Evolutionary conservation across 345 rosid genomes (phyloP), one percentile per base, ranked within the genome.

Genomic region (Cardamine resedifolia): DNA sequence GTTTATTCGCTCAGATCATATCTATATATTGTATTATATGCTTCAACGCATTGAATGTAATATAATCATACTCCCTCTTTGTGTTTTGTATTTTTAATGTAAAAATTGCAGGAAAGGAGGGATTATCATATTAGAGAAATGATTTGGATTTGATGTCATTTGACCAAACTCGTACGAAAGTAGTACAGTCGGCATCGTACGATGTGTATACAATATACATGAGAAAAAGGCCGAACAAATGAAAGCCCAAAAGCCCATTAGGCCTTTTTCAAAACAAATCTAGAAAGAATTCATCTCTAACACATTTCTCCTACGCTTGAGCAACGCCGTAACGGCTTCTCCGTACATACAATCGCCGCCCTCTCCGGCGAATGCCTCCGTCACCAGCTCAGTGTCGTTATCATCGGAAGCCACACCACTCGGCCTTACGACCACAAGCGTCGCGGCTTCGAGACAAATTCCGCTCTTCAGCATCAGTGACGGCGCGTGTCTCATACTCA

Each of bases 401-500:
- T 58, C 71, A 38, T 64, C 80, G 7, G 62, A 47, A 23, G 20
- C 34, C 7, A 53, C 71, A 15, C 71, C 53, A 18, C 34, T 77
- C 18, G 80, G 80, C n/a, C 80, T 48, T 5, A 77, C 80, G 41
- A 77, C 68, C 16, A 77, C 80, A 0, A 77, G 63, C 50, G 80
- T 77, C 1, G 80, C 80, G 5, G 76, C 80, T 52, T 77, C 76
- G 10, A 77, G 72, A 77, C 80, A 77, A 18, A 77, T 77, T 10
- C 76, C 80, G 27, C 80, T 77, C 19, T 77, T 77, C 7, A 77
- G 49, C 56, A 14, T 49, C 43, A 77, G 21, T 49, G 66, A 38
- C 72, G 76, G 76, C 80, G 76, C 80, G 80, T 77, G 80, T 55
- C 80, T 77, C 80, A 77, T 77, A 71, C 76, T 71, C 80, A 77